Evolutionary conservation across 1,284 basidiomycete species (phyloP).

Genomic region (Tilletiaria anomala): DNA sequence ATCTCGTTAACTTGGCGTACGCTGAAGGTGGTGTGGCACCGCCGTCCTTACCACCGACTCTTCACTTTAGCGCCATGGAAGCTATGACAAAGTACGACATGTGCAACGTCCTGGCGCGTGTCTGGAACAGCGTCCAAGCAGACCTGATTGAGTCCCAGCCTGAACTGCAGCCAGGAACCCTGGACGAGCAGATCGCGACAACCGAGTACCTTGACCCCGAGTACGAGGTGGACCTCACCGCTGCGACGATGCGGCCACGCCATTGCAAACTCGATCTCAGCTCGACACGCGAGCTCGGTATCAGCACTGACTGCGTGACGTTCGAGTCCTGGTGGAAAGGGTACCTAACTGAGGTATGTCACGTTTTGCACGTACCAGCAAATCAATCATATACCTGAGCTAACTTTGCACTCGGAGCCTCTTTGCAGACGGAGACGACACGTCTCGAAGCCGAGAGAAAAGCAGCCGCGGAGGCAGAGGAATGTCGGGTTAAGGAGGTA

Average conservation of each 20-base stretch:
- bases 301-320: slow-evolving; percentile 13
- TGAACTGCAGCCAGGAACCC: no score
- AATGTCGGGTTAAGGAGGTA: neutral
- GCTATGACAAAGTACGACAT: slow-evolving; percentile 46
- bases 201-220: slow-evolving; percentile 26
- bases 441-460: no score
- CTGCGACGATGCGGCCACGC: slow-evolving; percentile 25
- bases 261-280: slow-evolving; percentile 32
- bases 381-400: neutral
- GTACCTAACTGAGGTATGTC: slow-evolving; percentile 13
- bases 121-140: slow-evolving; percentile 22
- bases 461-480: no score
- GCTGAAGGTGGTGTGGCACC: no score
- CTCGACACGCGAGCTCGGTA: slow-evolving; percentile 16
- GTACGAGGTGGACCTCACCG: slow-evolving; percentile 27
- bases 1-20: slow-evolving; percentile 31
- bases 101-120: slow-evolving; percentile 26
- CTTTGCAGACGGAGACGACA: no score
- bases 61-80: slow-evolving; percentile 43
- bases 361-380: neutral
- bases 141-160: no score
- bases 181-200: no score
- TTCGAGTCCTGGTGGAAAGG: slow-evolving; percentile 34
- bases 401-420: no score
- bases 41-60: slow-evolving; percentile 33